Conservation (phyloP, 2,329 filamentous ascomycete species). For the Nothomitra cinnamomea region DNA sequence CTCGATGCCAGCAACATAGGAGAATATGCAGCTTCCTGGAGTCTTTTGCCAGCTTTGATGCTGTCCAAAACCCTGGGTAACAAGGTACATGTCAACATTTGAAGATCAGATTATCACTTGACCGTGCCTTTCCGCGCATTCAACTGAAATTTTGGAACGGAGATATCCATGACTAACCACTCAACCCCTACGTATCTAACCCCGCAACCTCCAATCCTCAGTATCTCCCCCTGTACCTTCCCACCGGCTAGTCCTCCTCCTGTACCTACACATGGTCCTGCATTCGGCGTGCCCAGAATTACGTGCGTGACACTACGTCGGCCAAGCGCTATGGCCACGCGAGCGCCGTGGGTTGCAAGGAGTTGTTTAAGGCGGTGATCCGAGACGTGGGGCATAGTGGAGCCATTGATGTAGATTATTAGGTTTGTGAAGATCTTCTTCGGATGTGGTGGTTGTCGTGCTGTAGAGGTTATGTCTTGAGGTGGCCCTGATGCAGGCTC, state of each 20-base stretch:
- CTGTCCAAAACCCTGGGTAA: slow-evolving; percentile 47
- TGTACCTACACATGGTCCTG: slow-evolving; percentile 29
- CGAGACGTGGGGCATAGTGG: slow-evolving; percentile 62
- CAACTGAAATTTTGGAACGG: too few species aligned
- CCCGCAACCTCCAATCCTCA: slow-evolving; percentile 44
- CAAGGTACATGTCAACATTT: slow-evolving; percentile 27
- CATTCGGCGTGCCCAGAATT: slow-evolving; percentile 41
- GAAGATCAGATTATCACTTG: too few species aligned
- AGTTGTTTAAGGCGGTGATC: slow-evolving; percentile 75
- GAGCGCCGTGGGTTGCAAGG: slow-evolving; percentile 56
- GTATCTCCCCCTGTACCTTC: slow-evolving; percentile 72
- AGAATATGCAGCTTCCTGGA: slow-evolving; percentile 58
- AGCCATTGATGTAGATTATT: slow-evolving; percentile 75
- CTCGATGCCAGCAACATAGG: slow-evolving; percentile 42
- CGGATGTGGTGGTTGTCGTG: not conserved
- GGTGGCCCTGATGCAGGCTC: not conserved
- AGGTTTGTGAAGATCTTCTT: slow-evolving; percentile 49
- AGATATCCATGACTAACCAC: slow-evolving; percentile 38
- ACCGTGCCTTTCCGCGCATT: too few species aligned
- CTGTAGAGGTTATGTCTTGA: not conserved
- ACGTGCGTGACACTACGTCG: slow-evolving; percentile 71
- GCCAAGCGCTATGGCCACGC: slow-evolving; percentile 51
- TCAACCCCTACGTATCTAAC: slow-evolving; percentile 68
- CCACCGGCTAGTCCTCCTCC: slow-evolving; percentile 60
- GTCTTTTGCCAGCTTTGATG: slow-evolving; percentile 54